Evolutionary conservation across 805 yeast genomes (phyloP).

Genomic region (Blastobotrys americana): DNA sequence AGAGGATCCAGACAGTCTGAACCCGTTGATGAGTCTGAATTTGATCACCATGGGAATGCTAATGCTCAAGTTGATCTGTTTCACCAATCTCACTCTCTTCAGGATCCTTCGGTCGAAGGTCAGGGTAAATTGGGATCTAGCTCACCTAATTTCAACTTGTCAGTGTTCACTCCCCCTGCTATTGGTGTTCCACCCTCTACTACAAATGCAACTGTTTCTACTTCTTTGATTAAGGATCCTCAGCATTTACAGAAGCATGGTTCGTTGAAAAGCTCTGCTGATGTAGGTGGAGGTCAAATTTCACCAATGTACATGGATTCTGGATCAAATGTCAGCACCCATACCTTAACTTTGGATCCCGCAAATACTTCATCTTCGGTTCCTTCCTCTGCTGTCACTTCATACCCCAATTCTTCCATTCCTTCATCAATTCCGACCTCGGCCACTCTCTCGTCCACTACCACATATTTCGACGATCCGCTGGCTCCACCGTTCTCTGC

Average conservation of each 20-base stretch:
- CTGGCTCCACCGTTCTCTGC: neutral
- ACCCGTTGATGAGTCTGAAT: conserved; percentile 5
- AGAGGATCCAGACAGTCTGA: conserved; percentile 1
- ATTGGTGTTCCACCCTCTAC: conserved; percentile 6
- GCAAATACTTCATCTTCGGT: neutral
- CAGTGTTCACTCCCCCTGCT: neutral
- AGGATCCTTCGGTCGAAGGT: neutral
- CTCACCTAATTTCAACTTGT: conserved; percentile 2
- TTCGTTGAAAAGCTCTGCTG: neutral
- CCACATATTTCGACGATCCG: neutral
- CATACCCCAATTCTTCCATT: neutral
- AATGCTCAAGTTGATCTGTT: neutral
- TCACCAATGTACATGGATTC: neutral
- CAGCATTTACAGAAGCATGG: neutral
- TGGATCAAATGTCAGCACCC: neutral
- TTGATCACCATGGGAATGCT: conserved; percentile 5
- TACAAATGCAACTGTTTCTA: neutral
- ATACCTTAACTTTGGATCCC: neutral
- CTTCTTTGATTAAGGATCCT: neutral
- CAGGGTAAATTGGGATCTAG: neutral
- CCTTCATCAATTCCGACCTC: neutral
- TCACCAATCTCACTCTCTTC: conserved; percentile 2
- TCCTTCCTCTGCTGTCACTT: neutral
- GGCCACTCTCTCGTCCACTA: neutral
- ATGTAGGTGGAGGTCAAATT: neutral